Conservation (phyloP, 495 filamentous ascomycete genomes). For the Articulospora tetracladia region DNA sequence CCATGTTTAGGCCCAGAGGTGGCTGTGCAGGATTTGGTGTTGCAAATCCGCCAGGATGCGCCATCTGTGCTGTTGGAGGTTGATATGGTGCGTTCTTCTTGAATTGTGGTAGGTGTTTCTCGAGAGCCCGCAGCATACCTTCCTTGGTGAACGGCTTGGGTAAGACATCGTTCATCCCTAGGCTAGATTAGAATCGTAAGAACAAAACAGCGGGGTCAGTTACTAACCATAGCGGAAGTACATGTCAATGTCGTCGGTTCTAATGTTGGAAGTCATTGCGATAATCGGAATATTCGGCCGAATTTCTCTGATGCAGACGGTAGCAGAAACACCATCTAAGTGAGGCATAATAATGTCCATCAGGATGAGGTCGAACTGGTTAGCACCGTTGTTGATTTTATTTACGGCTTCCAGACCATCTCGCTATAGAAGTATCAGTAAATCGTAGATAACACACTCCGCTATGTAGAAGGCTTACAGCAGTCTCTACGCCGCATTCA, state of each 20-base stretch:
- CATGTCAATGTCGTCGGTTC: conserved; percentile 93
- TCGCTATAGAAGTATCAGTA: conserved; percentile 45
- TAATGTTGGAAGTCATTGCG: conserved; percentile 98
- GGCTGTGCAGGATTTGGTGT: conserved; percentile 17
- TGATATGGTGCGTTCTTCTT: conserved; percentile 38
- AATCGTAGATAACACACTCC: not conserved
- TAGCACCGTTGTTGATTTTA: conserved; percentile 71
- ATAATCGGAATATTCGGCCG: conserved; percentile 83
- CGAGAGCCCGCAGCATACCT: conserved; percentile 84
- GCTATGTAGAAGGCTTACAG: conserved; percentile 58
- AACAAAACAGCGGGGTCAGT: not conserved
- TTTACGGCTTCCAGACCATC: conserved; percentile 92
- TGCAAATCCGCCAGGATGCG: conserved; percentile 17
- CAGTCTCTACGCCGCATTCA: conserved; percentile 83
- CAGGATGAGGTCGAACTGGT: conserved; percentile 87
- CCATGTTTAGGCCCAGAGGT: conserved; percentile 22
- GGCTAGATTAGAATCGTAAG: not conserved
- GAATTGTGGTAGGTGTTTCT: conserved; percentile 76
- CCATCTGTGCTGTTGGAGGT: conserved; percentile 18
- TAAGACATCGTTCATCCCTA: conserved; percentile 98
- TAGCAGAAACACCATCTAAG: conserved; percentile 91
- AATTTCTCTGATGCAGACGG: conserved; percentile 88
- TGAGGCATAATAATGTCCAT: conserved; percentile 99
- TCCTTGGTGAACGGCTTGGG: conserved; percentile 98
- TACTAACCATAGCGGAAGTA: conserved; percentile 93